These are phyloP conservation scores for Wickerhamiella shivajii DNA, from an alignment of 805 yeast genomes.

Conservation along the genomic window DNA sequence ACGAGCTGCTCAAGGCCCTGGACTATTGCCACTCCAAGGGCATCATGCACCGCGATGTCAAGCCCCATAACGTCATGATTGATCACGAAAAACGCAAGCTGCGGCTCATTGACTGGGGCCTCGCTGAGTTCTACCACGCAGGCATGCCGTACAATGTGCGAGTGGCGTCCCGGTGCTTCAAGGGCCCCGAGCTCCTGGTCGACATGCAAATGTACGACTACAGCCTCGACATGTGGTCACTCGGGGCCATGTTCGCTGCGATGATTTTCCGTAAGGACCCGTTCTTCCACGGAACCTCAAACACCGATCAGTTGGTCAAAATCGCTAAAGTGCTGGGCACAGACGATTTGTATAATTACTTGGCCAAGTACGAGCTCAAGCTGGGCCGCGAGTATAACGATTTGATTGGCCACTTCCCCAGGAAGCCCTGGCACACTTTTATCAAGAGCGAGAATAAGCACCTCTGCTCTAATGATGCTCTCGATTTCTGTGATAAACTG, in stretches of 20 bases:
- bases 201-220: slow-evolving; percentile 77
- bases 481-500: slow-evolving; percentile 61
- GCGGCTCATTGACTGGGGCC: slow-evolving; percentile 85
- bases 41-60: slow-evolving; percentile 87
- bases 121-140: slow-evolving; percentile 84
- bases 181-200: slow-evolving; percentile 81
- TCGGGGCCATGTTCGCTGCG: slow-evolving; percentile 82
- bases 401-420: slow-evolving; percentile 50
- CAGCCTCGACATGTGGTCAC: slow-evolving; percentile 80
- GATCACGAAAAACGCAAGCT: slow-evolving; percentile 50
- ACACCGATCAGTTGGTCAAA: slow-evolving; percentile 82
- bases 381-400: slow-evolving; percentile 71
- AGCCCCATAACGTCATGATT: slow-evolving; percentile 89
- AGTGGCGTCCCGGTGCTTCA: slow-evolving; percentile 82
- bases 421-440: slow-evolving; percentile 78
- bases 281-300: slow-evolving; percentile 81
- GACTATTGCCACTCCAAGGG: slow-evolving; percentile 90
- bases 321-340: slow-evolving; percentile 82
- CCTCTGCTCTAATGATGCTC: slow-evolving; percentile 52
- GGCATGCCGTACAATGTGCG: slow-evolving; percentile 83
- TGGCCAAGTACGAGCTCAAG: slow-evolving; percentile 51
- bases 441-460: slow-evolving; percentile 55
- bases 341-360: slow-evolving; percentile 51
- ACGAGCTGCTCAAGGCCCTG: slow-evolving; percentile 64
- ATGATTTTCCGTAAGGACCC: slow-evolving; percentile 84